Conservation (phyloP, 352 stramenopile genomes). For the Pythium phragmitis region DNA sequence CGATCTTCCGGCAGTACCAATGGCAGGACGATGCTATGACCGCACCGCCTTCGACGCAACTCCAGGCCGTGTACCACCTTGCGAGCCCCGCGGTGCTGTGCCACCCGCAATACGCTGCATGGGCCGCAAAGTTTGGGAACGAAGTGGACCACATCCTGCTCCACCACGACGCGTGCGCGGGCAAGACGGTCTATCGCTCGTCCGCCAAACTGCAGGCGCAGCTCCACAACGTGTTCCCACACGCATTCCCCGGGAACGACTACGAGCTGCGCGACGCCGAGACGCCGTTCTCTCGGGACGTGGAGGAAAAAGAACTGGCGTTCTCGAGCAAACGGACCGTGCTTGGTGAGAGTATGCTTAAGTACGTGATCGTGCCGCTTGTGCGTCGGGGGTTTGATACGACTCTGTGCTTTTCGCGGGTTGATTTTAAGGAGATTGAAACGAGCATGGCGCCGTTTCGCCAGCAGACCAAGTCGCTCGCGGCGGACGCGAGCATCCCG, state of each 20-base stretch:
- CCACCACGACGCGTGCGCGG: slow-evolving; percentile 41
- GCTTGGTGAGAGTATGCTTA: slow-evolving; percentile 72
- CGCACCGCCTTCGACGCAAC: slow-evolving; percentile 33
- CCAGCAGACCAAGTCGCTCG: slow-evolving; percentile 6
- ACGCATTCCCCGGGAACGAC: slow-evolving; percentile 51
- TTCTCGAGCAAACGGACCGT: slow-evolving; percentile 34
- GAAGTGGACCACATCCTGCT: slow-evolving; percentile 64
- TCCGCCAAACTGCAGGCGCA: slow-evolving; percentile 73
- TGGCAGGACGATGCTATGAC: slow-evolving; percentile 4
- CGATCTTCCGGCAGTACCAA: slow-evolving; percentile 48
- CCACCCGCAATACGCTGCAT: slow-evolving; percentile 59
- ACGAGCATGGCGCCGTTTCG: slow-evolving; percentile 32
- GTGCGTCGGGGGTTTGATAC: slow-evolving; percentile 65
- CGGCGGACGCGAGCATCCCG: slow-evolving; percentile 1
- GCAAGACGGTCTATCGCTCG: slow-evolving; percentile 73
- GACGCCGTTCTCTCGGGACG: slow-evolving; percentile 33
- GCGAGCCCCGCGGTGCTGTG: slow-evolving; percentile 41
- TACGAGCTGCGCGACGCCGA: slow-evolving; percentile 45
- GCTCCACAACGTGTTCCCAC: slow-evolving; percentile 62
- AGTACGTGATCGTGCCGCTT: slow-evolving; percentile 55
- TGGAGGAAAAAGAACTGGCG: slow-evolving; percentile 13
- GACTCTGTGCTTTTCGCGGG: slow-evolving; percentile 42
- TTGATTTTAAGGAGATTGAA: slow-evolving; percentile 53
- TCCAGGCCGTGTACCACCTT: slow-evolving; percentile 70
- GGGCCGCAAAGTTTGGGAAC: slow-evolving; percentile 53